Evolutionary conservation across 2,329 filamentous ascomycete genomes (phyloP), one percentile per base, ranked within the genome.

Genomic region (Fusarium sp.): DNA sequence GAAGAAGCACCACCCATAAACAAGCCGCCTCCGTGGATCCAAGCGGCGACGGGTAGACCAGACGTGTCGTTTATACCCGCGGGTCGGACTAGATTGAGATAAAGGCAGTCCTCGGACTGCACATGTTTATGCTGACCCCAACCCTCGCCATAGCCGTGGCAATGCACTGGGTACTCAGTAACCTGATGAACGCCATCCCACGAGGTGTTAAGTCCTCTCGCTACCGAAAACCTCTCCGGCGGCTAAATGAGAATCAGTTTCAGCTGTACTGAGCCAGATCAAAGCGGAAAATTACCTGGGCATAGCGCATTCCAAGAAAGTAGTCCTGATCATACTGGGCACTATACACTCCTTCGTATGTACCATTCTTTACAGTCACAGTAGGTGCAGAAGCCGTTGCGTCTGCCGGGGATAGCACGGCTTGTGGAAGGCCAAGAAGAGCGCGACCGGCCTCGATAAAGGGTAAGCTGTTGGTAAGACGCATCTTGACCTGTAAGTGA

Each of bases 11-110:
- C 77, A 4, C 78, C 78, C 74, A 75, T 74, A n/a, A 33, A 63
- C 22, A 79, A 45, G 17, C 76, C 77, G 24, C 78, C 78, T 34
- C 83, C 83, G 58, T 89, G 85, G 44, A 90, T 88, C 87, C 88
- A 90, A 1, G 89, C 81, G 13, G 81, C 82, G 8, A 90, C 85
- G 0, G 88, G 88, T 4, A 90, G 79, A 13, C 77, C 81, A 4
- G 76, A 75, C 9, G 73, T 70, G 33, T 76, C 65, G 10, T 79
- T 74, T 6, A 83, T 78, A 7, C 84, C 83, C 10, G 83, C 77
- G 0, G 88, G 87, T 5, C 88, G 83, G 26, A 91, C 79, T 9
- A 91, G 82, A 69, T 90, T 91, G 63, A 91, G 78, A 44, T 87
- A 88, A 6, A 91, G 80, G 64, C 89, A 91, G 71, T 90, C 86